A percentile compares a stretch with the other conserved stretches of the same genome.
Evolutionary conservation across 192 early-diverging fungal genomes (phyloP).

Genomic region (Rhizoclosmatium sp.): DNA sequence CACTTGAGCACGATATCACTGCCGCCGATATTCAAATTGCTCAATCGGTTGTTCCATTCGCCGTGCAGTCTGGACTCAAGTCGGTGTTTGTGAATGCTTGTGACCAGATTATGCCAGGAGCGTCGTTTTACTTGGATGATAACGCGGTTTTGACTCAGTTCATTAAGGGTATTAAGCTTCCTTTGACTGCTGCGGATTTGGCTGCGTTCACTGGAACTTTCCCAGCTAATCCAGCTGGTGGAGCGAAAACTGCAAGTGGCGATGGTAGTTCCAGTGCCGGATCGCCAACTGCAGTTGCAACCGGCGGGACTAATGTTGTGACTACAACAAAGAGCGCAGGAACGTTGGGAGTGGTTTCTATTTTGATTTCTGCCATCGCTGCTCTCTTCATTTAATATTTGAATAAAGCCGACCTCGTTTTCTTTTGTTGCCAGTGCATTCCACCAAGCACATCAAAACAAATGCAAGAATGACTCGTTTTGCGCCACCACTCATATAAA

Average conservation of each 20-base stretch:
- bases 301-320: too few relatives aligned
- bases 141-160: conserved; percentile 26
- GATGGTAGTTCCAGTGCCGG: neutral
- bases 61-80: conserved; percentile 7
- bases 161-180: conserved; percentile 35
- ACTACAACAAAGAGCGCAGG: too few relatives aligned
- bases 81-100: conserved; percentile 35
- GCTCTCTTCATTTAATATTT: neutral
- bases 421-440: too few relatives aligned
- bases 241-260: conserved; percentile 5
- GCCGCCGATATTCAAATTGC: conserved; percentile 24
- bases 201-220: conserved; percentile 24
- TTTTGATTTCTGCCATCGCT: neutral
- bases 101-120: conserved; percentile 34
- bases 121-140: conserved; percentile 37
- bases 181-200: conserved; percentile 30
- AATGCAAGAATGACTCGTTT: neutral
- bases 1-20: conserved; percentile 51
- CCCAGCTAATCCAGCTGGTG: conserved; percentile 27
- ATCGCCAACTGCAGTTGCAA: too few relatives aligned
- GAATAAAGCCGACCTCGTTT: neutral
- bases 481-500: neutral
- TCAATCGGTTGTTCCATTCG: conserved; percentile 5
- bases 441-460: neutral
- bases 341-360: neutral